Evolutionary conservation across 495 filamentous ascomycete species (phyloP).

Genomic region (Talaromyces nanjingensis): DNA sequence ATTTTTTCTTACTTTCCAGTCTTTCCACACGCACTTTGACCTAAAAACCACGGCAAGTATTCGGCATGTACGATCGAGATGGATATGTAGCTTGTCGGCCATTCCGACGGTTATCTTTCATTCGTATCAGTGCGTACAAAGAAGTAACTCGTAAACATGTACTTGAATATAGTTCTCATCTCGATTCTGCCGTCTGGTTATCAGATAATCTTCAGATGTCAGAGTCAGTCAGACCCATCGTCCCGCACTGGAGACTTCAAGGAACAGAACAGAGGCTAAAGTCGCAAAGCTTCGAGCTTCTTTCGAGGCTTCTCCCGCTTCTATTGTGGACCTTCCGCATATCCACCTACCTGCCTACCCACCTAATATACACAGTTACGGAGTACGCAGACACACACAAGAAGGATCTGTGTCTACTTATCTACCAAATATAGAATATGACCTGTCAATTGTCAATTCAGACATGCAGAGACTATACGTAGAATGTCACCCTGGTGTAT

Average conservation of each 20-base stretch:
- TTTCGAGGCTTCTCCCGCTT: conserved; percentile 42
- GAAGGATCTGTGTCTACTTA: too few species aligned
- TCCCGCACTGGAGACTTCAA: conserved; percentile 21
- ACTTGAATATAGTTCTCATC: too few species aligned
- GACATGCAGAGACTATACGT: neutral
- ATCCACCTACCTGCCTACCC: neutral
- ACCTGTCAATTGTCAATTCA: neutral
- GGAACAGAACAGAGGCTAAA: neutral
- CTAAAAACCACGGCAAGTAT: neutral
- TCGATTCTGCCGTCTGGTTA: too few species aligned
- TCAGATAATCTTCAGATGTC: neutral
- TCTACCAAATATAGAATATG: neutral
- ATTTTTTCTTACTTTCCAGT: conserved; percentile 18
- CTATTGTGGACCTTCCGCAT: conserved; percentile 36
- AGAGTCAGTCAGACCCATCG: neutral
- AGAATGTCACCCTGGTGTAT: neutral
- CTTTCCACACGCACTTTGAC: neutral
- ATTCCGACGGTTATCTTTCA: neutral
- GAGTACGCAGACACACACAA: too few species aligned
- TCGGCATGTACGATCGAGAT: neutral
- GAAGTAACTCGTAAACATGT: neutral
- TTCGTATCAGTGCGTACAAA: neutral
- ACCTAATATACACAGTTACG: neutral
- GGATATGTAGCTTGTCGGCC: neutral
- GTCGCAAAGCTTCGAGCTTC: neutral